A percentile compares a stretch with the other conserved stretches of the same genome.
phyloP scores from a whole-genome alignment of 1,284 basidiomycete species.

The Xerocomus minutiporus region DNA sequence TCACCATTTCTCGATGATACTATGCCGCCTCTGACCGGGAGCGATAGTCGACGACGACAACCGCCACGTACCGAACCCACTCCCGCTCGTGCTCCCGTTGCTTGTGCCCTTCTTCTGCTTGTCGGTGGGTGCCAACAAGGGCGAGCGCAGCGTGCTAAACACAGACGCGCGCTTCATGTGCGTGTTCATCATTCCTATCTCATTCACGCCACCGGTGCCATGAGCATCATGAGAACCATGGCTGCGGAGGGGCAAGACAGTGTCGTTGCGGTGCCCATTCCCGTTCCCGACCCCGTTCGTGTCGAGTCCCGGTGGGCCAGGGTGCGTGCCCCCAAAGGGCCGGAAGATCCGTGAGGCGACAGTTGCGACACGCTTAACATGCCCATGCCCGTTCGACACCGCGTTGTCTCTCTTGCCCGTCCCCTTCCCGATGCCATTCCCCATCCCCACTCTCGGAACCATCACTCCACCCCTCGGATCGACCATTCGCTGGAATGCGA shows the following conservation, averaged over 20 bases:
- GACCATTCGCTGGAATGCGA: constrained; percentile 60
- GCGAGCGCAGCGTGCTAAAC: constrained; percentile 15
- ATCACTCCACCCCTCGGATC: constrained; percentile 36
- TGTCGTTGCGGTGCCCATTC: background rate
- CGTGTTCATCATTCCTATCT: constrained; percentile 18
- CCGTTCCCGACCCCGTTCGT: background rate
- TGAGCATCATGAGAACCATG: background rate
- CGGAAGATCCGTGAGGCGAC: constrained; percentile 19
- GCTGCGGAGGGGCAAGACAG: background rate
- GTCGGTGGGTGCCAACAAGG: constrained; percentile 2
- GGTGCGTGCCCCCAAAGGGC: background rate
- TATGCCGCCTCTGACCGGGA: constrained; percentile 8
- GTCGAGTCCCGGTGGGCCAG: background rate
- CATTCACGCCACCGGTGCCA: constrained; percentile 11
- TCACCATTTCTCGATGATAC: constrained; percentile 4
- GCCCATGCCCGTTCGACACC: background rate
- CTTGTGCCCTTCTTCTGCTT: constrained; percentile 6
- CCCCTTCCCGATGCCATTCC: background rate
- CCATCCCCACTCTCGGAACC: background rate
- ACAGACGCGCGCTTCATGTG: constrained; percentile 15
- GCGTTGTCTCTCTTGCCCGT: background rate
- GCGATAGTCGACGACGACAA: background rate
- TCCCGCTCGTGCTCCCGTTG: background rate
- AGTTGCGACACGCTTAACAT: constrained; percentile 12
- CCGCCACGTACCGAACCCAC: background rate